Conservation (phyloP, 2,329 filamentous ascomycete genomes). For the Colletotrichum eleusines region DNA sequence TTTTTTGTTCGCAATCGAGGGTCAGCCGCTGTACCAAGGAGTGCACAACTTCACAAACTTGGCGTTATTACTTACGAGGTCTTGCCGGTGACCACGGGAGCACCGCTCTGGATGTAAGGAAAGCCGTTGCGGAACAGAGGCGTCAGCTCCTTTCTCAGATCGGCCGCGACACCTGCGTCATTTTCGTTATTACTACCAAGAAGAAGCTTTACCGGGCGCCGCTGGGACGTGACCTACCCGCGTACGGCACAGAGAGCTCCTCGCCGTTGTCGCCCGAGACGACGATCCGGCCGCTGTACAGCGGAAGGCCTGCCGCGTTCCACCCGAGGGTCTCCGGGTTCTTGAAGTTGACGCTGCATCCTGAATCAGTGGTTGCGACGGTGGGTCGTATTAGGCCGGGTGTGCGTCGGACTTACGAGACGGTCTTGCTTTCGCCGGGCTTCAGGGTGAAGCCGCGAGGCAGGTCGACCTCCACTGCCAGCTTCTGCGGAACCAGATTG, state of each 20-base stretch:
- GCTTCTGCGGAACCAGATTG: constrained; percentile 38
- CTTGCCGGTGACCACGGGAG: constrained; percentile 11
- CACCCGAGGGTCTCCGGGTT: constrained; percentile 46
- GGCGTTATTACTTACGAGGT: constrained; percentile 9
- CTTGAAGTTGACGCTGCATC: constrained; percentile 46
- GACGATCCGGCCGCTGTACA: constrained; percentile 52
- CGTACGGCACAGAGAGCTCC: constrained; percentile 51
- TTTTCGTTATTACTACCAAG: not conserved
- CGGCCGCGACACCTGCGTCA: constrained; percentile 41
- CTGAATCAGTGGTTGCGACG: not conserved
- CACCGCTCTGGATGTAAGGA: constrained; percentile 15
- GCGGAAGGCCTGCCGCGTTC: constrained; percentile 46
- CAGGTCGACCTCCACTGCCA: constrained; percentile 40
- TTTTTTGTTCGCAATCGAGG: too few relatives aligned
- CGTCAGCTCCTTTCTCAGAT: constrained; percentile 43
- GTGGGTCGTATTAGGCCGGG: too few relatives aligned
- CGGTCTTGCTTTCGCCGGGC: constrained; percentile 44
- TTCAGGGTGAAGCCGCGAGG: constrained; percentile 44
- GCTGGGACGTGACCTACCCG: constrained; percentile 36
- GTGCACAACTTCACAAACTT: not conserved
- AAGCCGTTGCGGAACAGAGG: constrained; percentile 36
- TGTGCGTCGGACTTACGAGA: constrained; percentile 44
- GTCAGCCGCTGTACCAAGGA: not conserved
- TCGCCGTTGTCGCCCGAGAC: constrained; percentile 49
- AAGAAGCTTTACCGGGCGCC: not conserved